phyloP scores from a whole-genome alignment of 2,329 filamentous ascomycete genomes.

The Diplocarpon rosae region DNA sequence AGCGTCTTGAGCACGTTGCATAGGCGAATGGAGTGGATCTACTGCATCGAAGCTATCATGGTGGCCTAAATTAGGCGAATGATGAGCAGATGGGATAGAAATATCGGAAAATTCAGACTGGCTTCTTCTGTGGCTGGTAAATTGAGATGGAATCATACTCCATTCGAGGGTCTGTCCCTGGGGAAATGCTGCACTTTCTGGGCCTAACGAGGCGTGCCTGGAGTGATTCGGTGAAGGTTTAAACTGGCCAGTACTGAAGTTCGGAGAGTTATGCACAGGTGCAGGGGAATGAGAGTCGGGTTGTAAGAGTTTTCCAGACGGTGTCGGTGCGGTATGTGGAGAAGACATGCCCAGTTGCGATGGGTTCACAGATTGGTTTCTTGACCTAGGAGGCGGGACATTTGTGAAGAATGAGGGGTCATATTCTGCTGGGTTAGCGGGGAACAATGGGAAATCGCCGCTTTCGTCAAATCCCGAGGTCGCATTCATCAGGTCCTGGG shows the following conservation, averaged over 20 bases:
- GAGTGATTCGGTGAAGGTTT: constrained; percentile 26
- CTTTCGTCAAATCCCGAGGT: constrained; percentile 40
- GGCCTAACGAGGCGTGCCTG: constrained; percentile 26
- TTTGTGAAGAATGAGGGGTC: constrained; percentile 51
- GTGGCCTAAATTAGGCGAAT: constrained; percentile 70
- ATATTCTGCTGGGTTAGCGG: constrained; percentile 42
- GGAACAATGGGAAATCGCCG: constrained; percentile 56
- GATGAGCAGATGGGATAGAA: constrained; percentile 72
- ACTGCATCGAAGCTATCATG: constrained; percentile 70
- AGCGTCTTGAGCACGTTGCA: constrained; percentile 62
- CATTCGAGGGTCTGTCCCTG: constrained; percentile 44
- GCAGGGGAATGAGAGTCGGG: constrained; percentile 25
- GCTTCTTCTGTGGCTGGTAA: constrained; percentile 71
- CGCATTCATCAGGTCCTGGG: constrained; percentile 36
- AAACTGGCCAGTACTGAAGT: constrained; percentile 25
- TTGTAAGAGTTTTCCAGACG: constrained; percentile 24
- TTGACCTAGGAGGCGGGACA: constrained; percentile 30
- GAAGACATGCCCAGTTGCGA: constrained; percentile 39
- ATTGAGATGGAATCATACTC: constrained; percentile 46
- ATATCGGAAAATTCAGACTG: constrained; percentile 92
- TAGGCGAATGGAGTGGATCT: constrained; percentile 64
- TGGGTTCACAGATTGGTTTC: constrained; percentile 34
- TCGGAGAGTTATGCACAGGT: constrained; percentile 26
- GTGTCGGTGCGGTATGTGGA: constrained; percentile 21
- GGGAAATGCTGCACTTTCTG: constrained; percentile 36